Evolutionary conservation across 1,139 yeast species (phyloP).

Genomic region (Taphrina deformans): DNA sequence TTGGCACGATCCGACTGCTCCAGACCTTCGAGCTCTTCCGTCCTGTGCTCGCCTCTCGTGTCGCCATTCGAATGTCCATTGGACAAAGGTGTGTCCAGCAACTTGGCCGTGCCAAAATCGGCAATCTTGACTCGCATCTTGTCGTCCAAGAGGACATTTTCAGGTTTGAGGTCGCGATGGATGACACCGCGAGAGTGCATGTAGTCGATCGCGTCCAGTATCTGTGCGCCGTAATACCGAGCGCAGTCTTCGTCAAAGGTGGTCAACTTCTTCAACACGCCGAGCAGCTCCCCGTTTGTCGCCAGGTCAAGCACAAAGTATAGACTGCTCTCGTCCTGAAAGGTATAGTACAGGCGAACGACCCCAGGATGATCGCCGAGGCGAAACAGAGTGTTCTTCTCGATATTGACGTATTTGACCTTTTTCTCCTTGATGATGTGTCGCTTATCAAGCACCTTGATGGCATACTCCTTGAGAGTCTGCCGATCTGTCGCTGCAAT

Average conservation of each 20-base stretch:
- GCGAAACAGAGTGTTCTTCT: slow-evolving; percentile 84
- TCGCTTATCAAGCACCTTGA: slow-evolving; percentile 85
- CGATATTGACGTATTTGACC: slow-evolving; percentile 93
- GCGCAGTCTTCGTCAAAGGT: slow-evolving; percentile 74
- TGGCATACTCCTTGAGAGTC: slow-evolving; percentile 75
- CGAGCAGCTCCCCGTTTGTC: slow-evolving; percentile 83
- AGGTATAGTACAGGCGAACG: slow-evolving; percentile 83
- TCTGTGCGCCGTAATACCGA: slow-evolving; percentile 70
- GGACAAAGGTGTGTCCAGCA: slow-evolving; percentile 50
- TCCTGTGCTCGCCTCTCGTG: slow-evolving; percentile 46
- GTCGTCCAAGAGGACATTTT: slow-evolving; percentile 72
- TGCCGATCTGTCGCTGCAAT: slow-evolving; percentile 79
- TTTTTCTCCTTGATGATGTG: slow-evolving; percentile 94
- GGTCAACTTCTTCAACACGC: slow-evolving; percentile 69
- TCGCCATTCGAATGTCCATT: slow-evolving; percentile 50
- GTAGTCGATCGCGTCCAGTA: slow-evolving; percentile 80
- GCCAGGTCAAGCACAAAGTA: slow-evolving; percentile 94
- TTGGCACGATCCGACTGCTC: slow-evolving; percentile 65
- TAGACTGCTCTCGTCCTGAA: slow-evolving; percentile 83
- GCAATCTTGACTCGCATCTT: slow-evolving; percentile 84
- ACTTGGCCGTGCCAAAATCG: slow-evolving; percentile 97
- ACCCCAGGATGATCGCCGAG: slow-evolving; percentile 85
- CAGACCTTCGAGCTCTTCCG: slow-evolving; percentile 34
- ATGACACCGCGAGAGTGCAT: slow-evolving; percentile 83
- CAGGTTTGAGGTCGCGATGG: slow-evolving; percentile 95